phyloP scores from a whole-genome alignment of 495 filamentous ascomycete species.

The Podospora tetraspora region DNA sequence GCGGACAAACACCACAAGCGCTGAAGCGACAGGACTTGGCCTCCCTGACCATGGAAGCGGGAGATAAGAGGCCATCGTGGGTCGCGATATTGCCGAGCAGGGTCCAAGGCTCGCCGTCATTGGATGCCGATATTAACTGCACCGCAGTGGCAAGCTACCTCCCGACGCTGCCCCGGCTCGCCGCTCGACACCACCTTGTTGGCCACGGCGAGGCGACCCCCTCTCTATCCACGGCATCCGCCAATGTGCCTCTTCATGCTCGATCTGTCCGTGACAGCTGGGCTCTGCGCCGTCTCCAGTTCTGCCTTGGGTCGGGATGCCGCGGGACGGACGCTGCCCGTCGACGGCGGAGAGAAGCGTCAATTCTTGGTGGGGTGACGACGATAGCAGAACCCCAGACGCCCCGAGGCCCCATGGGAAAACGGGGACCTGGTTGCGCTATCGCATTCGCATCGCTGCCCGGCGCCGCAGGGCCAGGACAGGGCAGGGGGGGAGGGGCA shows the following conservation, averaged over 20 bases:
- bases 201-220: too few species aligned
- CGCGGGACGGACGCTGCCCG: too few species aligned
- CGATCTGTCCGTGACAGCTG: neutral
- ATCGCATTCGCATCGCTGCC: conserved; percentile 13
- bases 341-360: neutral
- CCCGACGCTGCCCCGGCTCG: neutral
- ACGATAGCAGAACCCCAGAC: neutral
- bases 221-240: neutral
- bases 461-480: neutral
- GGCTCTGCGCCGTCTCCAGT: too few species aligned
- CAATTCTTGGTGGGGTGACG: neutral
- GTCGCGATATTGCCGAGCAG: conserved; percentile 18
- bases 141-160: conserved; percentile 13
- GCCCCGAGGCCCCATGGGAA: neutral
- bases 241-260: neutral
- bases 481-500: conserved; percentile 9
- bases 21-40: neutral
- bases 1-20: neutral
- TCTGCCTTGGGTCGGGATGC: neutral
- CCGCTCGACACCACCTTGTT: neutral
- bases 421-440: neutral
- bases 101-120: conserved; percentile 11
- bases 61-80: conserved; percentile 24
- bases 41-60: neutral
- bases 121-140: conserved; percentile 21